phyloP scores from a whole-genome alignment of 1,284 basidiomycete species.

The Leccinum pachyderme region DNA sequence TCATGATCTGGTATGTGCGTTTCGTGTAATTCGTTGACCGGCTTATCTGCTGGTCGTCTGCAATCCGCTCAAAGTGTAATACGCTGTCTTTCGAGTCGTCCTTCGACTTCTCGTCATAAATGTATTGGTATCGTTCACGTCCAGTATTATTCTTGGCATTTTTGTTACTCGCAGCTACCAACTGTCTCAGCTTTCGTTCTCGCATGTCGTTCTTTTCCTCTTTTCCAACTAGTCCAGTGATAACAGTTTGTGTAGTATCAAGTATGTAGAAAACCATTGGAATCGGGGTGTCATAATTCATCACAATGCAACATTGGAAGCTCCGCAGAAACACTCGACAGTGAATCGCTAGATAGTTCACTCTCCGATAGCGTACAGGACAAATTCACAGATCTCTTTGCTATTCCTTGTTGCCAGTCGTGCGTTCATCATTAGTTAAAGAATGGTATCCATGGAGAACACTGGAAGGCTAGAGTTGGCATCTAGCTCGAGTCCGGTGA shows the following conservation, averaged over 20 bases:
- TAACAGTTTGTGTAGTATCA: neutral
- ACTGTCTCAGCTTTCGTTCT: slow-evolving; percentile 1
- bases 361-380: no score
- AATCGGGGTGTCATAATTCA: no score
- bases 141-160: slow-evolving; percentile 4
- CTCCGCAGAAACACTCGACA: no score
- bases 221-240: slow-evolving; percentile 1
- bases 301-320: no score
- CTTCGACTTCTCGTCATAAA: neutral
- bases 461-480: no score
- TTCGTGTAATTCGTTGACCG: neutral
- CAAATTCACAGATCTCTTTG: no score
- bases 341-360: no score
- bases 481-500: no score
- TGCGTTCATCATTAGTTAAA: no score
- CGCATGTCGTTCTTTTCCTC: slow-evolving; percentile 7
- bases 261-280: slow-evolving; percentile 9
- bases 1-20: slow-evolving; percentile 9
- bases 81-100: neutral
- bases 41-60: neutral
- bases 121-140: slow-evolving; percentile 2
- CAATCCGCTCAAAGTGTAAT: slow-evolving; percentile 1
- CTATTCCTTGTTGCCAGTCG: no score
- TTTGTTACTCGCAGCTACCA: slow-evolving; percentile 6
- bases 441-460: no score